Evolutionary conservation across 176 grass and related monocot genomes (phyloP), one percentile per base, ranked within the genome.

Genomic region (Puya raimondii): DNA sequence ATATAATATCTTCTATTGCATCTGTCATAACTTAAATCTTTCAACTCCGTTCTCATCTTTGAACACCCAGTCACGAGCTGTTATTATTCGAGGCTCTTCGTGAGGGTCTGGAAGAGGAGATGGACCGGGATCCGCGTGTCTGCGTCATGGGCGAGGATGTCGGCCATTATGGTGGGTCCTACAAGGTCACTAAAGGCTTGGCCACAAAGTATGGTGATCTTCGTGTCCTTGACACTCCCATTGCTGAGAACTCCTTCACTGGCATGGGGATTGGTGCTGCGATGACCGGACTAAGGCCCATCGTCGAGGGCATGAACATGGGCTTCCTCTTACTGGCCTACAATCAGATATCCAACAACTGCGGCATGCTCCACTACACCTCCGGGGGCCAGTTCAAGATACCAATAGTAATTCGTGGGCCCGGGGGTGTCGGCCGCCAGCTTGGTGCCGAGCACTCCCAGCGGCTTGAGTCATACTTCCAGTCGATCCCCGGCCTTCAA

Each of bases 271-370:
- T 92, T 64, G 92, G 88, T 58, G 83, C 92, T 58, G 92, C 84
- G 25, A 89, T 92, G 92, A 92, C 78, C 25, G 92, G 88, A 11
- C 63, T 89, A 71, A 81, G 79, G 52, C 88, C 88, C 12, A 70
- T 96, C 75, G 70, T 92, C 73, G 92, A 96, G 78, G 92, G 92
- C 63, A 96, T 89, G 88, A 92, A 92, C 81, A 89, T 92, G 92
- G 92, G 92, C 3, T 96, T 96, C 79, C 86, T 96, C 16, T 88
- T 91, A 47, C 83, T 92, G 53, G 86, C 92, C 33, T 96, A 85
- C 71, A 96, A 96, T 78, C 92, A 96, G 76, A 96, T 89, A 79
- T 96, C 92, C 72, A 96, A 92, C 74, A 92, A 96, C 69, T 87
- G 88, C 2, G 92, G 92, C 9, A 96, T 96, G 92, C 92, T 96